Evolutionary conservation across 2,329 filamentous ascomycete species (phyloP).

Genomic region (Ophiostoma ips): DNA sequence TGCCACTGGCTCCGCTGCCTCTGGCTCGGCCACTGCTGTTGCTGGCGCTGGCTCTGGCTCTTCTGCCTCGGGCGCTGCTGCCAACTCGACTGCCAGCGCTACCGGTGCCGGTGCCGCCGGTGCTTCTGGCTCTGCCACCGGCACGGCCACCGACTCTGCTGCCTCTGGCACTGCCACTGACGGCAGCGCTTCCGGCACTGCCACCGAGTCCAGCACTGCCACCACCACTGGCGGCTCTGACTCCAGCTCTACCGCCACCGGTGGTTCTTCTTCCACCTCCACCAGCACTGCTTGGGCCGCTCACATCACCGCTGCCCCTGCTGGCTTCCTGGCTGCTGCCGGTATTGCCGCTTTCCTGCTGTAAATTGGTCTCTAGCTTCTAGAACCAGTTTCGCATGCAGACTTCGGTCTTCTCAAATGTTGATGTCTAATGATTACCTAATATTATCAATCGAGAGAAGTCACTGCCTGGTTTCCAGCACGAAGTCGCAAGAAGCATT

Average conservation of each 20-base stretch:
- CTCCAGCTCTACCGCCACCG: background rate
- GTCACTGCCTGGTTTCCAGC: background rate
- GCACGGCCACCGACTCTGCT: background rate
- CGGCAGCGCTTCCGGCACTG: background rate
- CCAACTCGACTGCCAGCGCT: slow-evolving; percentile 5
- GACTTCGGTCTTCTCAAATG: background rate
- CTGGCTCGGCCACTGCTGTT: background rate
- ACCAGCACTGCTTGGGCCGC: slow-evolving; percentile 5
- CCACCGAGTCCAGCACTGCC: slow-evolving; percentile 7
- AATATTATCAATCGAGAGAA: background rate
- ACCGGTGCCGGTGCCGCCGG: background rate
- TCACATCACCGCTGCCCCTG: slow-evolving; percentile 30
- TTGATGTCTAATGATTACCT: background rate
- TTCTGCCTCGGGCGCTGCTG: slow-evolving; percentile 1
- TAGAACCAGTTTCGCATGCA: background rate
- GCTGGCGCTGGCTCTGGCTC: background rate
- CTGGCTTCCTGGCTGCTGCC: slow-evolving; percentile 33
- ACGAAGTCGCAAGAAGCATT: background rate
- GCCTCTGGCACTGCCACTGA: slow-evolving; percentile 5
- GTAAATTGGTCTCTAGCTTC: slow-evolving; percentile 20
- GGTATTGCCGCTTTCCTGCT: slow-evolving; percentile 35
- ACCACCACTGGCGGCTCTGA: background rate
- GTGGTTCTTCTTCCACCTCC: background rate
- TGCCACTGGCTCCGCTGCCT: background rate
- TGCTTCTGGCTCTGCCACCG: background rate